Percentiles rank a stretch among this genome's conserved stretches.
Conservation (phyloP, 2,329 filamentous ascomycete species). For the Fusarium sororula region DNA sequence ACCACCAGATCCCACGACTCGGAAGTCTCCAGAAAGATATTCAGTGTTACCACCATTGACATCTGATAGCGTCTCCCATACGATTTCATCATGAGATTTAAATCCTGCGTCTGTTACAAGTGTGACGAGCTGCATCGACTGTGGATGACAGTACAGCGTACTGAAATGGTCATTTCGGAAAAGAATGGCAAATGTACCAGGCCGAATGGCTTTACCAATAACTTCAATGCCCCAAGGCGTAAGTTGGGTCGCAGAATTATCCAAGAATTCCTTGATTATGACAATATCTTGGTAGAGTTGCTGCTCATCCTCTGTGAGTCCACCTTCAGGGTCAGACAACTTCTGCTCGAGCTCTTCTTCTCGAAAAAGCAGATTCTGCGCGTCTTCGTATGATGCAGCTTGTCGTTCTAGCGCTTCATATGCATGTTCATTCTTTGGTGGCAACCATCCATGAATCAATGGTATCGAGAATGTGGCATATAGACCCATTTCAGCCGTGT, state of each 20-base stretch:
- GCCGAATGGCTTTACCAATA: slow-evolving; percentile 73
- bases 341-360: slow-evolving; percentile 91
- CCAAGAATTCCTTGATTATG: slow-evolving; percentile 85
- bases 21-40: slow-evolving; percentile 91
- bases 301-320: slow-evolving; percentile 78
- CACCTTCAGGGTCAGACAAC: slow-evolving; percentile 56
- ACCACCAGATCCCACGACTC: slow-evolving; percentile 71
- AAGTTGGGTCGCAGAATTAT: slow-evolving; percentile 83
- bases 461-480: slow-evolving; percentile 91
- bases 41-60: slow-evolving; percentile 84
- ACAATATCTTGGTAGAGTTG: slow-evolving; percentile 83
- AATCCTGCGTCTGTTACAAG: slow-evolving; percentile 95
- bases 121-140: slow-evolving; percentile 77
- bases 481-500: slow-evolving; percentile 87
- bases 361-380: slow-evolving; percentile 86
- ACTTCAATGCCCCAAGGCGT: slow-evolving; percentile 82
- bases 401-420: slow-evolving; percentile 76
- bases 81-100: slow-evolving; percentile 84
- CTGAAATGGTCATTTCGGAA: slow-evolving; percentile 99
- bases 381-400: slow-evolving; percentile 89
- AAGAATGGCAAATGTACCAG: slow-evolving; percentile 86
- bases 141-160: slow-evolving; percentile 88
- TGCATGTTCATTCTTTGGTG: slow-evolving; percentile 70
- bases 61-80: slow-evolving; percentile 94
- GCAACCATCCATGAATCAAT: slow-evolving; percentile 92